phyloP scores from a whole-genome alignment of 2,329 filamentous ascomycete genomes.

The Iodosphaeria phyllophila region DNA sequence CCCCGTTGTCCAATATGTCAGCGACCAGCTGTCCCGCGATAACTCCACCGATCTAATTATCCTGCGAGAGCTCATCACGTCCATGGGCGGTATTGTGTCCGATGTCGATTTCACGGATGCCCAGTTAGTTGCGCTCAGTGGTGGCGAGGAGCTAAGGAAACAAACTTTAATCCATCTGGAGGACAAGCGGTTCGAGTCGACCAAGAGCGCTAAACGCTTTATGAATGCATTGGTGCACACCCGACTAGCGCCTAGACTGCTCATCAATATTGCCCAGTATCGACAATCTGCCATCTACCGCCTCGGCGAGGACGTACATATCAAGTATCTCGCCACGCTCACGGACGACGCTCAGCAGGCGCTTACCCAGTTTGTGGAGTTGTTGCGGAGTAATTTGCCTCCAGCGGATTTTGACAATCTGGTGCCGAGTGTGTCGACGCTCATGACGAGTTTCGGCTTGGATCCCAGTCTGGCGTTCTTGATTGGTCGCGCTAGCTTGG shows the following conservation, averaged over 20 bases:
- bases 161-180: conserved; percentile 65
- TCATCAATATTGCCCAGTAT: conserved; percentile 85
- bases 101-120: conserved; percentile 76
- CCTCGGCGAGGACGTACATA: conserved; percentile 54
- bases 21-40: conserved; percentile 60
- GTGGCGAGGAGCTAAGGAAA: conserved; percentile 59
- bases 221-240: conserved; percentile 64
- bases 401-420: conserved; percentile 58
- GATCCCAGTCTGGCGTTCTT: conserved; percentile 70
- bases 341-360: conserved; percentile 81
- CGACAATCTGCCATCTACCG: conserved; percentile 71
- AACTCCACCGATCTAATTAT: conserved; percentile 87
- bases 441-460: conserved; percentile 65
- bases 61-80: conserved; percentile 71
- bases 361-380: conserved; percentile 73
- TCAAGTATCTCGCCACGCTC: conserved; percentile 77
- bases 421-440: conserved; percentile 53
- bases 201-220: conserved; percentile 58
- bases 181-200: conserved; percentile 64
- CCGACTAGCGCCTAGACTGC: conserved; percentile 58
- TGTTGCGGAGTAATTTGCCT: conserved; percentile 64
- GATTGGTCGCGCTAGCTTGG: conserved; percentile 58
- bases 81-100: conserved; percentile 86
- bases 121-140: conserved; percentile 75
- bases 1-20: conserved; percentile 78